Evolutionary conservation across 257 asterid genomes (phyloP), one percentile per base, ranked within the genome.

Genomic region (Fraxinus quadrangulata): DNA sequence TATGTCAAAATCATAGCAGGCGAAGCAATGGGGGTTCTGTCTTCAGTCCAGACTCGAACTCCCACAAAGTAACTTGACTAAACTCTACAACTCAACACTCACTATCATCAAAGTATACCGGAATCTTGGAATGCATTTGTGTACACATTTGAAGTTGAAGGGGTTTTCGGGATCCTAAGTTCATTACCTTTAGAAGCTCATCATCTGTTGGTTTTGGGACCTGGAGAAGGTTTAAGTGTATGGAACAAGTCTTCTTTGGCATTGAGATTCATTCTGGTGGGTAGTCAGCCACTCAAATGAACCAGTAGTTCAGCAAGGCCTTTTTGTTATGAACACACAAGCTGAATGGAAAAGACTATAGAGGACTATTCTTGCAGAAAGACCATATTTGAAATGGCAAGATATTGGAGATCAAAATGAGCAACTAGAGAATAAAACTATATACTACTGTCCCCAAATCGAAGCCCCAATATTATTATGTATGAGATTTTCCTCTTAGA

Each of bases 271-370:
- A 85, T 94, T 70, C 63, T 94, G 82, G 87, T 90, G 1, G 91
- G 90, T 6, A 97, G 98, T 24, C 81, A 87, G 79, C 98, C 98
- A 21, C 79, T 94, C 19, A 88, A 30, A 88, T 42, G 98, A 94
- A 67, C 95, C 97, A 2, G 94, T 94, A 11, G 96, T 82, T 63
- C 97, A 91, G 82, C 89, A 90, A 59, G 98, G 98, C 69, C 98
- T 97, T 9, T 92, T 94, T 84, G 98, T 94, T 84, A 94, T 94
- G 98, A 94, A 92, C 86, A 86, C 98, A 14, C 90, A 92, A 65
- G 96, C 89, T 59, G 96, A 94, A 90, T 92, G 59, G 92, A 92
- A 66, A 83, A 85, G 82, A 87, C 98, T 11, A 85, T 90, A 34
- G 93, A 94, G 65, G 98, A 94, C 71, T 94, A 92, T 83, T 88